Base-by-base conservation (phyloP, 257 asterid species). In the Hygrophila difformis region DNA sequence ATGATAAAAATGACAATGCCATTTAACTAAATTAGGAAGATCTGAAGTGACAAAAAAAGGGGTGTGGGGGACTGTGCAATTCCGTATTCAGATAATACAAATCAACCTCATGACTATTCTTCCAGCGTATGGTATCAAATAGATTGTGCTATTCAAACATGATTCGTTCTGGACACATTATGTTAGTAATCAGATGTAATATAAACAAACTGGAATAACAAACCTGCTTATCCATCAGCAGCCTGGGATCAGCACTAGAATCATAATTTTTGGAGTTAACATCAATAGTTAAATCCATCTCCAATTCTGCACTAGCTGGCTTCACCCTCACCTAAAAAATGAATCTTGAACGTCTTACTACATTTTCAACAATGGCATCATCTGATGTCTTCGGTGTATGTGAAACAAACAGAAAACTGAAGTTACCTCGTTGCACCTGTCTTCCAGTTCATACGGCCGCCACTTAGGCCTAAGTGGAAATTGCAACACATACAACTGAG, bases 371-470 rank as follows among this genome's bases (percentile, higher is more conserved):
- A n/a, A n/a, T n/a, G 31, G 7, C 31, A 26, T 26, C 8, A 26
- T 5, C 31, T 8, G 31, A 26, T 26, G 4, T 3, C 31, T 26
- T 26, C 0, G 31, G 4, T n/a, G n/a, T 48, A 57, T 26, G 26
- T n/a, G 8, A 56, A 43, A 50, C 29, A 29, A 14, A 46, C 12
- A 36, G 17, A 42, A 53, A 39, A 18, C 1, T 12, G 45, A 21
- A 55, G 71, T 39, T 55, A 85, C 96, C 81, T 73, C 87, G 39
- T 77, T 43, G 57, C 94, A 77, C 53, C 70, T 66, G 2, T 73
- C 91, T 0, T 79, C 91, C 66, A 84, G 48, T 17, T 72, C 97
- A 66, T 88, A 88, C 0, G 97, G 96, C 35, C 97, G 69, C 95
- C 96, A 88, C 56, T 39, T 1, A 1, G 84, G 87, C 63, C 96